Base-by-base conservation (phyloP, 768 basidiomycete genomes). In the Hypholoma sublateritium region DNA sequence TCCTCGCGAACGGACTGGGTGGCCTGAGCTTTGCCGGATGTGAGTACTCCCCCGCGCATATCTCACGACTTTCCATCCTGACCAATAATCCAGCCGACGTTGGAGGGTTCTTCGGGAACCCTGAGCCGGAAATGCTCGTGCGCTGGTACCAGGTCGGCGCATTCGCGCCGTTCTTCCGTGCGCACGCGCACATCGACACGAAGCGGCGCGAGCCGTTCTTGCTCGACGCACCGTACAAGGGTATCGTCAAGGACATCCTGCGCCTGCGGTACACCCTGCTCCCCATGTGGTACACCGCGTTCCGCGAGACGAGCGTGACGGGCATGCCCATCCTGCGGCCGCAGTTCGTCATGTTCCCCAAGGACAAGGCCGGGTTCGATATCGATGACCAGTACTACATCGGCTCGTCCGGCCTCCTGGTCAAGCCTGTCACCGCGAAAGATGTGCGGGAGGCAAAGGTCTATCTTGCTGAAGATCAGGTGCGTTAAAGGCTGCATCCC, bases 51-150 rank as follows among this genome's bases (percentile, higher is more conserved):
- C 43, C 5, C n/a, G 9, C 28, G 14, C 4, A 13, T 32, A 24
- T 47, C 37, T 39, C 39, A 21, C n/a, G 9, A 3, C 4, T 4
- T 13, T 32, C 45, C 41, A 13, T 17, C 13, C 22, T n/a, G 44
- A 37, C 28, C 25, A 12, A 25, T 36, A 37, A 45, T 59, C 21
- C 47, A 98, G 96, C 97, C 59, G 97, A 99, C 65, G 95, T 98
- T 51, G 96, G 97, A 17, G 97, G 97, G 14, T 99, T 98, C 87
- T 98, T 98, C 67, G 95, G 96, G 16, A 95, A 98, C 71, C 95
- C 97, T 0, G 86, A 89, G 44, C 81, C 89, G 0, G 97, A 98
- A 67, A 93, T 98, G 86, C 85, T 99, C 34, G 88, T 95, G 8
- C 81, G 97, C 47, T 99, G 96, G 95, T 98, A 99, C 64, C 93